Evolutionary conservation across 768 basidiomycete genomes (phyloP), one percentile per base, ranked within the genome.

Genomic region (Roridomyces roridus): DNA sequence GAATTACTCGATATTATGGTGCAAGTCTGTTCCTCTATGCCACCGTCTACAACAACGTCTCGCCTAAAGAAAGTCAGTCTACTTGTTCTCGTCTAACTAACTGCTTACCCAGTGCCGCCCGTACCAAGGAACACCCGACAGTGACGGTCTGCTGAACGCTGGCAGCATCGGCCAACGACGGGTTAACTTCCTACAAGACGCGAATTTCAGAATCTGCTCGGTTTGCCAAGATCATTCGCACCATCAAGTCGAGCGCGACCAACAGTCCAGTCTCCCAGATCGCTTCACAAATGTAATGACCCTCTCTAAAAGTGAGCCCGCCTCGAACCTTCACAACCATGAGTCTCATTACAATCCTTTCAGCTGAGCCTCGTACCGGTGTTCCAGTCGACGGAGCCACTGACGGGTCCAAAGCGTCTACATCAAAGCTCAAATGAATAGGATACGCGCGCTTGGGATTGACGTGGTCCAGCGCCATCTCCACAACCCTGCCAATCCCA

Each of bases 351-450:
- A 34, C 10, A 34, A 34, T 18, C 17, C 37, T 24, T 29, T 25
- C 26, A 26, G 26, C 44, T 17, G 34, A 31, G 15, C 23, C 21
- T 10, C 35, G 34, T 20, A 17, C 94, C 23, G 94, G 94, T 41
- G 94, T 96, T 18, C 94, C 94, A 41, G 94, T 96, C 44, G 92
- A 93, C 2, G 96, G 96, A n/a, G 97, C 96, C 48, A 98, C 96
- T 15, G 84, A 84, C 11, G 97, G 97, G 72, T 98, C 96, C 46
- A 96, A 75, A 11, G 94, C 94, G 68, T 96, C 94, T 20, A 98
- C 95, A 70, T 99, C 97, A 71, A 98, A 99, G 70, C 91, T 94
- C 58, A 99, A 76, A 74, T 99, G 97, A 59, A 98, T 93, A 18
- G 97, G 97, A 31, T 79, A 77, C 62, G 91, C 83, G 64, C 94